A percentile compares a stretch with the other conserved stretches of the same genome.
phyloP scores from a whole-genome alignment of 1,139 yeast species.

The Suhomyces guaymorum region DNA sequence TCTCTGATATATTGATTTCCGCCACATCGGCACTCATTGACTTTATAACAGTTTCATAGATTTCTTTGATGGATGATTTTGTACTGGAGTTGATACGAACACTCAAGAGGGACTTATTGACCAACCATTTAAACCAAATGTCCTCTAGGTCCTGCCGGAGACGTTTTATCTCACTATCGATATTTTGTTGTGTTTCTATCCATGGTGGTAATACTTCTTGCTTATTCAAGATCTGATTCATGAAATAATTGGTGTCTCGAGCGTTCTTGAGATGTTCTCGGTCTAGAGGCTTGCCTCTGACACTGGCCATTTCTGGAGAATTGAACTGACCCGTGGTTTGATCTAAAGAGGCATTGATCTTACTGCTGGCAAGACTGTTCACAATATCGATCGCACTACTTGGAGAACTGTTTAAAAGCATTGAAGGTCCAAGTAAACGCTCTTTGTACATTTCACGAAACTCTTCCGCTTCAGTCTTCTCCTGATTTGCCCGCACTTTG shows the following conservation, averaged over 20 bases:
- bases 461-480: slow-evolving; percentile 43
- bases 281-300: slow-evolving; percentile 64
- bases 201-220: slow-evolving; percentile 87
- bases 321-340: slow-evolving; percentile 64
- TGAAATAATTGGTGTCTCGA: slow-evolving; percentile 43
- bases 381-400: slow-evolving; percentile 47
- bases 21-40: slow-evolving; percentile 2
- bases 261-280: slow-evolving; percentile 61
- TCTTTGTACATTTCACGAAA: slow-evolving; percentile 67
- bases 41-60: slow-evolving; percentile 6
- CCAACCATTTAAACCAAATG: slow-evolving; percentile 44
- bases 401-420: slow-evolving; percentile 44
- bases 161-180: slow-evolving; percentile 45
- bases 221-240: slow-evolving; percentile 59
- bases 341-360: slow-evolving; percentile 71
- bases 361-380: slow-evolving; percentile 67
- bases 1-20: slow-evolving; percentile 18
- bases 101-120: slow-evolving; percentile 21
- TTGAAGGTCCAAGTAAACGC: slow-evolving; percentile 59
- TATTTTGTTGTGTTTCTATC: slow-evolving; percentile 75
- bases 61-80: background rate
- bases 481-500: slow-evolving; percentile 42
- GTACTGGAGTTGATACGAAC: slow-evolving; percentile 3
- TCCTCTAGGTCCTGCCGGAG: slow-evolving; percentile 49
- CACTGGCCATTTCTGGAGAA: slow-evolving; percentile 43